Percentiles rank a stretch among this genome's conserved stretches.
Evolutionary conservation across 305 asterid species (phyloP).

Genomic region (Fraxinus platypoda): DNA sequence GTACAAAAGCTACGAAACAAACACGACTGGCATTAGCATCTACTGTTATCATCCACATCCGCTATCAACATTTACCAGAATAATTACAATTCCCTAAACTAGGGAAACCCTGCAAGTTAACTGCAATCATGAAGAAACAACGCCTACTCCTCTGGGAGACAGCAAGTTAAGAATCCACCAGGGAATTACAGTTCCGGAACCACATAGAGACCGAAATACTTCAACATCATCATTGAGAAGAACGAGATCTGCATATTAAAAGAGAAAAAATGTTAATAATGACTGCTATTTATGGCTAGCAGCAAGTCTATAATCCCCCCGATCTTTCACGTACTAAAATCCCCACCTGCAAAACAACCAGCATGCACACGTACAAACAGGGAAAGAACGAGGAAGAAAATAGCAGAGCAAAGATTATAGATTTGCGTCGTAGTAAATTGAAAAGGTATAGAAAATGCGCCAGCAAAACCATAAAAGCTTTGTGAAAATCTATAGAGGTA

Average conservation of each 20-base stretch:
- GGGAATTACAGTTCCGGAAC: conserved; percentile 5
- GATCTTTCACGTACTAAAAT: neutral
- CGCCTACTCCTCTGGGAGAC: neutral
- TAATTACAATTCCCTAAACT: neutral
- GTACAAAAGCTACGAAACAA: conserved; percentile 15
- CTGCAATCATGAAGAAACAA: conserved; percentile 12
- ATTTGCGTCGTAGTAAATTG: neutral
- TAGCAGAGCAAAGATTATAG: neutral
- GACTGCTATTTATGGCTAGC: neutral
- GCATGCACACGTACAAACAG: neutral
- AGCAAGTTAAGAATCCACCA: conserved; percentile 15
- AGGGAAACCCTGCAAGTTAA: conserved; percentile 18
- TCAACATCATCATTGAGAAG: conserved; percentile 22
- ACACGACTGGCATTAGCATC: conserved; percentile 13
- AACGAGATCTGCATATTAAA: conserved; percentile 23
- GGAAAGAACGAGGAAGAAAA: neutral
- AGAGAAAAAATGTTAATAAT: neutral
- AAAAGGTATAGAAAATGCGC: neutral
- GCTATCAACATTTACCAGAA: conserved; percentile 18
- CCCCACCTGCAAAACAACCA: neutral
- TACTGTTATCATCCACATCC: conserved; percentile 10
- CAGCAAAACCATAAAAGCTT: neutral
- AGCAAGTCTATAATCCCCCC: neutral
- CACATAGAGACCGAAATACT: neutral
- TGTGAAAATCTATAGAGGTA: neutral